A percentile compares a stretch with the other conserved stretches of the same genome.
phyloP scores from a whole-genome alignment of 208 protist genomes.

The Wallacemonas collosoma region DNA sequence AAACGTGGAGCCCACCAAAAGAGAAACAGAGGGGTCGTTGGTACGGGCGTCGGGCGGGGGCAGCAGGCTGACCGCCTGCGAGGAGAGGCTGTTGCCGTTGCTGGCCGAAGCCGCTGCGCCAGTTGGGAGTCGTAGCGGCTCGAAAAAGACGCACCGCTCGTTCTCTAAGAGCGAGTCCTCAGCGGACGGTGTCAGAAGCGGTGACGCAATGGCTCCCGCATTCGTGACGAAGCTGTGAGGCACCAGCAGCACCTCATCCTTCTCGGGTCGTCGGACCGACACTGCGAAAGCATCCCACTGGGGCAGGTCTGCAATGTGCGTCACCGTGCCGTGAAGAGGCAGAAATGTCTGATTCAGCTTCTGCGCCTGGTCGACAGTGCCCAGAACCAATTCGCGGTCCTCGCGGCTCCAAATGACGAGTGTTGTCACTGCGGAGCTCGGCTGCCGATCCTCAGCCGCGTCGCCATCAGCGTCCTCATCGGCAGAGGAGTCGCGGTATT shows the following conservation, averaged over 20 bases:
- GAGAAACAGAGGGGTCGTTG: constrained; percentile 28
- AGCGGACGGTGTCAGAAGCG: constrained; percentile 4
- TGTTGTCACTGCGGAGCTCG: neutral
- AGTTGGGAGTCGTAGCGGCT: constrained; percentile 28
- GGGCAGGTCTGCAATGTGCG: constrained; percentile 48
- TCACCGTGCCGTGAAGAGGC: constrained; percentile 60
- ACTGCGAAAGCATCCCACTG: constrained; percentile 62
- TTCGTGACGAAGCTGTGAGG: constrained; percentile 29
- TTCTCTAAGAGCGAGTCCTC: constrained; percentile 67
- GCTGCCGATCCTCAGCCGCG: neutral
- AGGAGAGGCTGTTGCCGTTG: constrained; percentile 15
- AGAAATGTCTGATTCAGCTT: constrained; percentile 37
- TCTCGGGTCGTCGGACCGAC: constrained; percentile 50
- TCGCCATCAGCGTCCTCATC: constrained; percentile 1
- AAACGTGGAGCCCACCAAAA: constrained; percentile 78
- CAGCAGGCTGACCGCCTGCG: neutral
- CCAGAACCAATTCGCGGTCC: constrained; percentile 18
- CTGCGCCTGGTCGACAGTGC: constrained; percentile 24
- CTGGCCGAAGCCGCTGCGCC: neutral
- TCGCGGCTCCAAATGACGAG: constrained; percentile 10
- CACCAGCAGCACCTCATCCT: constrained; percentile 64
- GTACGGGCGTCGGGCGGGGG: neutral
- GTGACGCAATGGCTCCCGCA: constrained; percentile 21
- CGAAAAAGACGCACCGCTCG: constrained; percentile 80
- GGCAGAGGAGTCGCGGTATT: neutral